Base-by-base conservation (phyloP, 345 rosid genomes). In the Camelina sativa region DNA sequence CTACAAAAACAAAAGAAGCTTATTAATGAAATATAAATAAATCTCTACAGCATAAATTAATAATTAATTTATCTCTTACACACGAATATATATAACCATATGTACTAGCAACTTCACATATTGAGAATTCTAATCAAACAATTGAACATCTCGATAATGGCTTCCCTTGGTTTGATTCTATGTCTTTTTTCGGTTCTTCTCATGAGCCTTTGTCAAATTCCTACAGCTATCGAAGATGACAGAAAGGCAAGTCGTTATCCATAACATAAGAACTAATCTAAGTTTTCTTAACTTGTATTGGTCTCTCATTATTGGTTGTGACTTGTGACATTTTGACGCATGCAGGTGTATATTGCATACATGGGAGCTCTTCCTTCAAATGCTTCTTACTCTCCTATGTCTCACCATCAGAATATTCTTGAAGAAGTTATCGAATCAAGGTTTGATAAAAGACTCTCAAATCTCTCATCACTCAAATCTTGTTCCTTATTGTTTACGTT, bases 331-430 rank as follows among this genome's bases (percentile, higher is more conserved):
- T 16, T 50, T n/a, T 48, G 32, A 72, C 17, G 61, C 28, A 25
- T 25, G 28, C 66, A 77, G 69, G 81, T 56, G 4, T 78, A 78
- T 58, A 78, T 78, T 50, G 64, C 41, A 25, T 78, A 78, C 69
- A 78, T 78, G 81, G 81, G 81, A 50, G 77, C 73, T 25, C 69
- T 72, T 65, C 69, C 81, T 32, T 44, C 64, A 46, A 34, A 59
- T 20, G 0, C 59, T 53, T 50, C 72, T 59, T 72, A 66, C 74
- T 72, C 74, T 28, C 73, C 81, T 15, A 53, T 51, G 74, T 72
- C 77, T 72, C 73, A 78, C 65, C 81, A 73, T 67, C 77, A 65
- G 7, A 78, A 51, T 54, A 66, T 72, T 46, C 77, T 78, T 61
- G 58, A 72, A 72, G 62, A 72, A 67, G 52, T 78, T 34, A 61